Conservation (phyloP, 768 basidiomycete genomes). For the Mycena latifolia region DNA sequence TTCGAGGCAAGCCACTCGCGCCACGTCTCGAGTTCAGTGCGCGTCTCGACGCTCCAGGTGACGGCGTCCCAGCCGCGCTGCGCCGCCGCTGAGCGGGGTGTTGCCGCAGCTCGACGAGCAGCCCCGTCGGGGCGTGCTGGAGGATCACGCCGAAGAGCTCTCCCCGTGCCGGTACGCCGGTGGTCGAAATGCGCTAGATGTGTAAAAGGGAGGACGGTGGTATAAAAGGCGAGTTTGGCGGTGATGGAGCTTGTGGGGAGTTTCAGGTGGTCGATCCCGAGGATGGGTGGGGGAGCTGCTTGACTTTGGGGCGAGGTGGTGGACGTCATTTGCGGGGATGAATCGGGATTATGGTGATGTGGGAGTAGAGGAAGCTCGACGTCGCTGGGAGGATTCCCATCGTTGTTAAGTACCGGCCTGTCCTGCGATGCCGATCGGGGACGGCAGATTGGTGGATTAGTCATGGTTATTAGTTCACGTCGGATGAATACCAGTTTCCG, state of each 20-base stretch:
- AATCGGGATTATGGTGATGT: too few species aligned
- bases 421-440: too few species aligned
- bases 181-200: slow-evolving; percentile 20
- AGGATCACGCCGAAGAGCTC: slow-evolving; percentile 18
- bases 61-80: slow-evolving; percentile 25
- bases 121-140: slow-evolving; percentile 9
- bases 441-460: too few species aligned
- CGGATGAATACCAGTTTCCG: too few species aligned
- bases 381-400: too few species aligned
- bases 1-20: background rate
- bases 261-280: slow-evolving; percentile 10
- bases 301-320: too few species aligned
- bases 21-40: slow-evolving; percentile 22
- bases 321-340: too few species aligned
- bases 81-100: slow-evolving; percentile 8
- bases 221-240: slow-evolving; percentile 21
- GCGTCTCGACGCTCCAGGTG: slow-evolving; percentile 25
- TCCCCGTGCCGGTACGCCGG: background rate
- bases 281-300: slow-evolving; percentile 11
- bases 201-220: slow-evolving; percentile 11
- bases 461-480: too few species aligned
- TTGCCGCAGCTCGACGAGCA: slow-evolving; percentile 20
- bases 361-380: too few species aligned
- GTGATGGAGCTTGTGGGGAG: slow-evolving; percentile 11
- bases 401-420: too few species aligned